Base-by-base conservation (phyloP, 352 stramenopile species). In the Phytophthora palmivora region DNA sequence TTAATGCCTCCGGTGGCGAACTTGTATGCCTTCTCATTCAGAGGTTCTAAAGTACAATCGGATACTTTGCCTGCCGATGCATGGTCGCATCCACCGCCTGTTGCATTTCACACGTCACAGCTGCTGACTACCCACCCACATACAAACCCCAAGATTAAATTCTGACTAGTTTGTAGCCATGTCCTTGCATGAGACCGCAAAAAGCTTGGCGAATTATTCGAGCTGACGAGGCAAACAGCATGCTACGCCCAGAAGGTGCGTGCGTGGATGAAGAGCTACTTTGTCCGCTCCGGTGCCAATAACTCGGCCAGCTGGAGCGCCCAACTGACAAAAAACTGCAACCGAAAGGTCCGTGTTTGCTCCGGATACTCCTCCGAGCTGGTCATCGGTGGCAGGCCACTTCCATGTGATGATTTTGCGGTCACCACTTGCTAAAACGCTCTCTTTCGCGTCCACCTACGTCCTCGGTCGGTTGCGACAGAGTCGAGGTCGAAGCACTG, bases 371-470 rank as follows among this genome's bases (percentile, higher is more conserved):
- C 26, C 39, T 6, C 14, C 38, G 21, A 33, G 47, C 54, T 65
- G 54, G 47, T 60, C 54, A 65, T 65, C 55, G 48, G 51, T 30
- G 39, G 46, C 22, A 32, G 36, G 24, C 24, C 24, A 28, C 24
- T 6, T 60, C 19, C 30, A 56, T 45, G 32, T 55, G 26, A 36
- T 6, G 24, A 28, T 28, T 28, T 28, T 28, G 24, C 6, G 32
- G 30, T 41, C 21, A 51, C 26, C 64, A 69, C 41, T 62, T 46
- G 39, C 12, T 30, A 66, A 69, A 43, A 56, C 65, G 54, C 65
- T 70, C 66, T 74, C 60, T 63, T 71, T 71, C 54, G 60, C 60
- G 66, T 70, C 41, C 33, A 41, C 47, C 58, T 50, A n/a, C 5
- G 11, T 55, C 8, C 9, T 28, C 30, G 18, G 26, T 41, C 33